Conservation (phyloP, 139 green algal species). For the Eudorina sp. region DNA sequence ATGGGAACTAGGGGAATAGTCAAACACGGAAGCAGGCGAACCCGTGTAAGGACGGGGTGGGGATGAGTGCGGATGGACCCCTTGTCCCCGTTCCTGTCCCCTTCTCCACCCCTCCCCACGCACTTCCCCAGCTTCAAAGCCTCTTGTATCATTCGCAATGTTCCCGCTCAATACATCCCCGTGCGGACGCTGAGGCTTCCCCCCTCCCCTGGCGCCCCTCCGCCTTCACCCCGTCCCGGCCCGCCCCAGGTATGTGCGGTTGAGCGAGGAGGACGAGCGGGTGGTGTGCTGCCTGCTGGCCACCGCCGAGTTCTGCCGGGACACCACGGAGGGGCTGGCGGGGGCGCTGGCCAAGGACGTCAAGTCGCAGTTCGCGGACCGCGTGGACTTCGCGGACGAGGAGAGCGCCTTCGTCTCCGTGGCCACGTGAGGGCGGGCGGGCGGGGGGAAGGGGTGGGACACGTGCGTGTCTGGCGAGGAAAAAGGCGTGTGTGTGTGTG, state of each 20-base stretch:
- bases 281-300: conserved; percentile 90
- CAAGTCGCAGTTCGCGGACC: conserved; percentile 60
- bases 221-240: background rate
- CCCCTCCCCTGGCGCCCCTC: background rate
- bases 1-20: no score
- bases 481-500: no score
- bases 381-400: conserved; percentile 82
- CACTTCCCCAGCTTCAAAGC: no score
- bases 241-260: conserved; percentile 76
- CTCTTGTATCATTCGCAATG: no score
- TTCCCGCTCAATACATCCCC: no score
- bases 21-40: no score
- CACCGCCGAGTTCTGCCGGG: conserved; percentile 94
- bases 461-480: no score
- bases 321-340: conserved; percentile 72
- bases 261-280: conserved; percentile 66
- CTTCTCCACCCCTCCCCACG: no score
- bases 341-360: conserved; percentile 76
- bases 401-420: conserved; percentile 88
- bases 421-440: conserved; percentile 57
- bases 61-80: no score
- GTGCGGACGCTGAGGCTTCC: no score
- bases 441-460: background rate
- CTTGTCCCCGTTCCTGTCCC: no score
- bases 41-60: no score